Percentiles rank a stretch among this genome's conserved stretches.
Evolutionary conservation across 2,329 filamentous ascomycete species (phyloP).

Genomic region (Fusarium siculi): DNA sequence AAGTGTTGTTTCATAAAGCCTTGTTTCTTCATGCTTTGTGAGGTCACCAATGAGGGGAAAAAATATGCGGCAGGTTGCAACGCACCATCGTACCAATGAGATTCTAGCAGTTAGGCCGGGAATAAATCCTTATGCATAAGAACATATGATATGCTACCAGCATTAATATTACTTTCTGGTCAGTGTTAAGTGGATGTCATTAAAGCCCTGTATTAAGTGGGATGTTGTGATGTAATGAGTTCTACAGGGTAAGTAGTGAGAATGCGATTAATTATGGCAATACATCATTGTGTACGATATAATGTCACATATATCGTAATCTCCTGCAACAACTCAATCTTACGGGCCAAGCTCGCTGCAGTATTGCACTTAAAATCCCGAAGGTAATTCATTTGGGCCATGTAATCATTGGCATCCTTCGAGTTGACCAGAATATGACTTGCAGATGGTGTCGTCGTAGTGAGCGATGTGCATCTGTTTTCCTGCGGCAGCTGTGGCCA

Average conservation of each 20-base stretch:
- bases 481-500: background rate
- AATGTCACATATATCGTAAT: background rate
- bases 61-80: background rate
- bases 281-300: background rate
- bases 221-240: background rate
- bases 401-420: background rate
- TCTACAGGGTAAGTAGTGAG: background rate
- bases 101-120: rapidly evolving
- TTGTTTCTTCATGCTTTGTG: background rate
- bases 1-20: background rate
- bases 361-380: background rate
- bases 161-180: background rate
- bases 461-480: background rate
- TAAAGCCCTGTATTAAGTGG: background rate
- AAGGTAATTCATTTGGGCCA: background rate
- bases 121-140: background rate
- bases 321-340: rapidly evolving
- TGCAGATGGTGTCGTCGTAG: no score
- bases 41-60: conserved; percentile 22
- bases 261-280: background rate
- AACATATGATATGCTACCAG: background rate
- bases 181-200: background rate
- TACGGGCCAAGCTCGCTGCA: rapidly evolving
- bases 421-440: background rate
- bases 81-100: background rate